A percentile compares a stretch with the other conserved stretches of the same genome.
These are phyloP conservation scores for Metarhizium guizhouense DNA, from an alignment of 2,329 filamentous ascomycete genomes.

Conservation along the genomic window DNA sequence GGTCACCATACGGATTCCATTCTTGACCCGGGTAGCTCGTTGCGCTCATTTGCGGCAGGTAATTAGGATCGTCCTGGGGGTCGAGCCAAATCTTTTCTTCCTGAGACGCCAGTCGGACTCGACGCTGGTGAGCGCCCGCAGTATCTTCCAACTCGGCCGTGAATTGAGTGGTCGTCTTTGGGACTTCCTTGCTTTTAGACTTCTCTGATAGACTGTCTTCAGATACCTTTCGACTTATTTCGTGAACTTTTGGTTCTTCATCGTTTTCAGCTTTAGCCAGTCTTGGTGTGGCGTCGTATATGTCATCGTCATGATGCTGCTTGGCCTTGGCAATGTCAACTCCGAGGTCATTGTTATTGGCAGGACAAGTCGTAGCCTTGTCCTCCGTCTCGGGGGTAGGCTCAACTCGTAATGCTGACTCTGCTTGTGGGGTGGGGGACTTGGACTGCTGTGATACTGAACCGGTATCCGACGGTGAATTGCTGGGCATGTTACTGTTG, in stretches of 20 bases:
- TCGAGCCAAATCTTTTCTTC: conserved; percentile 45
- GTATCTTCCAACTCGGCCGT: conserved; percentile 30
- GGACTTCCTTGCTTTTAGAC: background rate
- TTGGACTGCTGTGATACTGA: conserved; percentile 2
- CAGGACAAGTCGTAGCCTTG: background rate
- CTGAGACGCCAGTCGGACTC: conserved; percentile 32
- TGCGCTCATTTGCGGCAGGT: conserved; percentile 51
- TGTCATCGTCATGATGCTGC: conserved; percentile 11
- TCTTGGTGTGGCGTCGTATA: conserved; percentile 26
- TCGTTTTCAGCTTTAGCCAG: conserved; percentile 3
- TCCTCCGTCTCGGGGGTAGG: background rate
- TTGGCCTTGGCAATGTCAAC: background rate
- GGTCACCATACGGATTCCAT: conserved; percentile 49
- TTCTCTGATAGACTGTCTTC: background rate
- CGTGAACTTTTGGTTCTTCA: background rate
- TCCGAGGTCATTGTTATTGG: background rate
- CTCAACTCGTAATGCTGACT: background rate
- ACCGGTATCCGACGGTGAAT: background rate
- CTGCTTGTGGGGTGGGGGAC: background rate
- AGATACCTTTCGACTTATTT: conserved; percentile 1
- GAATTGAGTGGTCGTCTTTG: conserved; percentile 5
- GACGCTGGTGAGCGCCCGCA: conserved; percentile 35
- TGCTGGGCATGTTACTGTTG: background rate
- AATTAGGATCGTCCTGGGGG: conserved; percentile 23
- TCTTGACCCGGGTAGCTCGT: conserved; percentile 64